These are phyloP conservation scores for Rhodotorula sp. DNA, from an alignment of 1,284 basidiomycete genomes.

Conservation along the genomic window DNA sequence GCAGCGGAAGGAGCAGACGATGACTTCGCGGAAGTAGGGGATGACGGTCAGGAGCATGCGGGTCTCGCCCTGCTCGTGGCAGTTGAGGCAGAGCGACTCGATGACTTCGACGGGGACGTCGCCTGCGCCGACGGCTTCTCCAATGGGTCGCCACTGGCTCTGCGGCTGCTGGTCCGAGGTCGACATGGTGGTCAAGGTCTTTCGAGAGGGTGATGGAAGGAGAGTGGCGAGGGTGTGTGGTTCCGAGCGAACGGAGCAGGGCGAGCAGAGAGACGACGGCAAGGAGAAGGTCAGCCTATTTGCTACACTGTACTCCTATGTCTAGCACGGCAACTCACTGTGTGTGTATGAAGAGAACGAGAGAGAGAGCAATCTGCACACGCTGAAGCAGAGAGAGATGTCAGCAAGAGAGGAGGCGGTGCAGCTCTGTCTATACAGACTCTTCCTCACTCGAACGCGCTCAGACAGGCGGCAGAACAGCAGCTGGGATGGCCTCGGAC, in stretches of 20 bases:
- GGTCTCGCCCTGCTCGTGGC: constrained; percentile 73
- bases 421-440: too few species aligned
- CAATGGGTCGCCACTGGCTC: constrained; percentile 33
- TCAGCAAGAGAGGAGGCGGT: too few species aligned
- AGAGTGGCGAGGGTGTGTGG: not conserved
- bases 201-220: not conserved
- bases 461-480: too few species aligned
- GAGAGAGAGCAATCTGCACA: too few species aligned
- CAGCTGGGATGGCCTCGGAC: not conserved
- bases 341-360: too few species aligned
- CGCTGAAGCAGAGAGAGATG: too few species aligned
- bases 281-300: not conserved
- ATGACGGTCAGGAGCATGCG: constrained; percentile 90
- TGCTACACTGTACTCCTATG: too few species aligned
- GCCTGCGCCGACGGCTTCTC: constrained; percentile 37
- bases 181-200: not conserved
- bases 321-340: too few species aligned
- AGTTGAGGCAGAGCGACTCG: constrained; percentile 92
- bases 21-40: constrained; percentile 92
- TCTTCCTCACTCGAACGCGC: too few species aligned
- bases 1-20: constrained; percentile 94
- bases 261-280: too few species aligned
- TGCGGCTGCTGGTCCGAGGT: not conserved
- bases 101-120: constrained; percentile 50
- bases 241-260: too few species aligned